Percentiles rank a stretch among this genome's conserved stretches.
phyloP scores from a whole-genome alignment of 2,329 filamentous ascomycete genomes.

The Penicillium hordei region DNA sequence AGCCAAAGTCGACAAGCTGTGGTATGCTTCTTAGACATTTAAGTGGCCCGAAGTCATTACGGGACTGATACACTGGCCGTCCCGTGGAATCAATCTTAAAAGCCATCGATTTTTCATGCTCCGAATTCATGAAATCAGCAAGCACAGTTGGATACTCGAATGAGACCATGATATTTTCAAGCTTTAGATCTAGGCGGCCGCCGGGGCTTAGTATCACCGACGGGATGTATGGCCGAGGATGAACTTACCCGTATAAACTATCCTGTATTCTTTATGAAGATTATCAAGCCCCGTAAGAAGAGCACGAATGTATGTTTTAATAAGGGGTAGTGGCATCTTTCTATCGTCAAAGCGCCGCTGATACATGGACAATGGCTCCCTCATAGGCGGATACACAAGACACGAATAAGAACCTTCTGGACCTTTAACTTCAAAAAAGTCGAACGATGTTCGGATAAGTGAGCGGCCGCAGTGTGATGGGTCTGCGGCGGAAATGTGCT shows the following conservation, averaged over 20 bases:
- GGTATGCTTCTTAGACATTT: slow-evolving; percentile 30
- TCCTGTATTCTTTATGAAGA: slow-evolving; percentile 43
- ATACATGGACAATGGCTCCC: slow-evolving; percentile 40
- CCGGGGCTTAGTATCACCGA: slow-evolving; percentile 15
- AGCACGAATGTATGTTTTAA: slow-evolving; percentile 39
- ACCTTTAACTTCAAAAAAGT: slow-evolving; percentile 36
- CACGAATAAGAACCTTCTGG: slow-evolving; percentile 36
- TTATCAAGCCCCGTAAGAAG: slow-evolving; percentile 47
- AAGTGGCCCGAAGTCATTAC: slow-evolving; percentile 34
- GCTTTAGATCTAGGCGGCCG: slow-evolving; percentile 42
- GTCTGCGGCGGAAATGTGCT: slow-evolving; percentile 35
- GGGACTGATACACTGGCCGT: slow-evolving; percentile 36
- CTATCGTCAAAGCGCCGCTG: slow-evolving; percentile 31
- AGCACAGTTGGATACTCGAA: slow-evolving; percentile 35
- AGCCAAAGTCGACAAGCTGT: slow-evolving; percentile 41
- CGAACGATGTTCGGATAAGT: slow-evolving; percentile 36
- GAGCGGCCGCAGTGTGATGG: slow-evolving; percentile 35
- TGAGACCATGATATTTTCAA: slow-evolving; percentile 46
- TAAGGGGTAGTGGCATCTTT: slow-evolving; percentile 35
- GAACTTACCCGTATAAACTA: slow-evolving; percentile 44
- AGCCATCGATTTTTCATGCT: slow-evolving; percentile 34
- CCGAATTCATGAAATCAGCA: slow-evolving; percentile 33
- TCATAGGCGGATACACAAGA: slow-evolving; percentile 42
- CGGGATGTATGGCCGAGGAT: slow-evolving; percentile 11
- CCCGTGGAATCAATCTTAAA: slow-evolving; percentile 37